These are phyloP conservation scores for Umbelopsis isabellina DNA, from an alignment of 192 early-diverging fungal species.

Conservation along the genomic window DNA sequence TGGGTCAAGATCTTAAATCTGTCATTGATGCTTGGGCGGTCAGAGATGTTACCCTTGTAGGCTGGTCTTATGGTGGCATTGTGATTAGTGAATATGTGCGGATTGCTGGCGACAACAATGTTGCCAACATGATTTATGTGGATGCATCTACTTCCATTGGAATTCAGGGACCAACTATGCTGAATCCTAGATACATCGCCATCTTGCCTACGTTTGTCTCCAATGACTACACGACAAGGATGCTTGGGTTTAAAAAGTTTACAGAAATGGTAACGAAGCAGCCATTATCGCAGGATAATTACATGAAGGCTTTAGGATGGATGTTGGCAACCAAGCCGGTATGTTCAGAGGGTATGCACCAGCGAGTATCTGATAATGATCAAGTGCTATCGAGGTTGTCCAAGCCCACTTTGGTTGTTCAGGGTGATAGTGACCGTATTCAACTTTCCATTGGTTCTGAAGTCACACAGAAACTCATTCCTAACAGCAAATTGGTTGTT, in stretches of 20 bases:
- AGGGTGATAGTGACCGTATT: not conserved
- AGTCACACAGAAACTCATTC: not conserved
- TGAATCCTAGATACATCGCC: conserved; percentile 8
- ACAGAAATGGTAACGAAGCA: not conserved
- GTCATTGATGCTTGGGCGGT: conserved; percentile 4
- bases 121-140: conserved; percentile 4
- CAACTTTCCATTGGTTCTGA: not conserved
- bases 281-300: not conserved
- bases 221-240: not conserved
- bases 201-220: not conserved
- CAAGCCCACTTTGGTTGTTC: conserved; percentile 3
- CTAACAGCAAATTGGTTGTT: conserved; percentile 3
- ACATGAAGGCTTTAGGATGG: conserved; percentile 10
- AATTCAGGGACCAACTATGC: not conserved
- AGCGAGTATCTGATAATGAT: conserved; percentile 1
- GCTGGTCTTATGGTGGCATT: conserved; percentile 14
- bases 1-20: not conserved
- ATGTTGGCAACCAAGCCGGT: conserved; percentile 8
- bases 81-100: conserved; percentile 16
- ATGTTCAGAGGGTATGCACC: not conserved
- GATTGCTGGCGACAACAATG: not conserved
- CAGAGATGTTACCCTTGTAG: not conserved
- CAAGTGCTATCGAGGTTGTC: not conserved
- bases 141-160: conserved; percentile 10
- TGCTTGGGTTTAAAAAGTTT: conserved; percentile 8